A percentile compares a stretch with the other conserved stretches of the same genome.
Conservation (phyloP, 2,329 filamentous ascomycete genomes). For the Stagonosporopsis rhizophila region DNA sequence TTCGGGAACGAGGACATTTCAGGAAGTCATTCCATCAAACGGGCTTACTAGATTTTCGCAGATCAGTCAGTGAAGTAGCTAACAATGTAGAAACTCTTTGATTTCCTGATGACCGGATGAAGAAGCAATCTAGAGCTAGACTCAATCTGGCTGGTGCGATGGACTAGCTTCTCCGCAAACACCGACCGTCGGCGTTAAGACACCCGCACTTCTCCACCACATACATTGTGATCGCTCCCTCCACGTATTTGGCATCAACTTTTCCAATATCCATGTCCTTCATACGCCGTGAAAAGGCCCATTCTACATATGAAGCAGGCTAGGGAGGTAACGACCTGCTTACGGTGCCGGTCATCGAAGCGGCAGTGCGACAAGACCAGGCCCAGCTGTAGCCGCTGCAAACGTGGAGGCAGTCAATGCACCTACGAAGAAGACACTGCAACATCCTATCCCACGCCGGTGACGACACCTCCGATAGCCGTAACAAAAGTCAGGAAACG, state of each 20-base stretch:
- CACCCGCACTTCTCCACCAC: not conserved
- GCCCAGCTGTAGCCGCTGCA: slow-evolving; percentile 24
- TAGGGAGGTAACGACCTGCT: slow-evolving; percentile 23
- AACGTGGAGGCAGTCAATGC: slow-evolving; percentile 17
- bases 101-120: too few species aligned
- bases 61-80: too few species aligned
- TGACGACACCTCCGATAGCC: not conserved
- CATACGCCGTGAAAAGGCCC: not conserved
- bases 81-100: too few species aligned
- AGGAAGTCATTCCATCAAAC: not conserved
- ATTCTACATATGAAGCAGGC: slow-evolving; percentile 5
- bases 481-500: slow-evolving; percentile 14
- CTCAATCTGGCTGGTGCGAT: not conserved
- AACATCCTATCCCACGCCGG: not conserved
- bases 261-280: not conserved
- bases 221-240: not conserved
- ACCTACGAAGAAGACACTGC: slow-evolving; percentile 5
- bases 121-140: not conserved
- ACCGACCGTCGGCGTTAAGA: slow-evolving; percentile 5
- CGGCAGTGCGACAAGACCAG: slow-evolving; percentile 27
- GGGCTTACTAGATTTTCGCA: not conserved
- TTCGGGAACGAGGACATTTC: slow-evolving; percentile 24
- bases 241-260: not conserved
- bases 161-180: not conserved
- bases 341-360: slow-evolving; percentile 27